These are phyloP conservation scores for Hypoxylon rubiginosum DNA, from an alignment of 2,329 filamentous ascomycete species.

Conservation along the genomic window DNA sequence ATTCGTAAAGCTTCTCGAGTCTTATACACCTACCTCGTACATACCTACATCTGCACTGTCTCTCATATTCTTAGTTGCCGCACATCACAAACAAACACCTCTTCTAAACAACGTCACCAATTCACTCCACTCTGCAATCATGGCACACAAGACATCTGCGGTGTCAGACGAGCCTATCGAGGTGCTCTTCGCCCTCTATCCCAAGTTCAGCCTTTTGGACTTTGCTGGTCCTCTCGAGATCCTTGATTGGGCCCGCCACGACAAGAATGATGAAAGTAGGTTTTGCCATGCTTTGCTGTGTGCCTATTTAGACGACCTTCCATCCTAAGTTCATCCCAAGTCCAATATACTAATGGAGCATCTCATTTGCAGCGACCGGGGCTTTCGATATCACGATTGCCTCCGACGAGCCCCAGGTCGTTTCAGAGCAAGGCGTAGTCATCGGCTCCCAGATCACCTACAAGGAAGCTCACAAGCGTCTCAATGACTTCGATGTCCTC, in stretches of 20 bases:
- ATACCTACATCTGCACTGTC: background rate
- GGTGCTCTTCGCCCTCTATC: slow-evolving; percentile 71
- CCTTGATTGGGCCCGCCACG: slow-evolving; percentile 64
- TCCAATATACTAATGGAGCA: slow-evolving; percentile 28
- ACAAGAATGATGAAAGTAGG: slow-evolving; percentile 67
- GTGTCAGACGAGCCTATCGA: slow-evolving; percentile 71
- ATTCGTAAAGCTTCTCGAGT: slow-evolving; percentile 19
- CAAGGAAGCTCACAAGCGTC: slow-evolving; percentile 80
- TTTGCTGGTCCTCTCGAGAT: slow-evolving; percentile 69
- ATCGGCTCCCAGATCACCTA: slow-evolving; percentile 81
- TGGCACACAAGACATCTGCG: slow-evolving; percentile 71
- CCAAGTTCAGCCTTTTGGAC: slow-evolving; percentile 71
- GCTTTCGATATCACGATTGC: slow-evolving; percentile 72
- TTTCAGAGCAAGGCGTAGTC: slow-evolving; percentile 74
- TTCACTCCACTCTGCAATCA: slow-evolving; percentile 50
- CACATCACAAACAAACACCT: background rate
- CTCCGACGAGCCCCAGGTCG: slow-evolving; percentile 65
- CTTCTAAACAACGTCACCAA: slow-evolving; percentile 29
- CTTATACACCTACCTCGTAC: slow-evolving; percentile 11
- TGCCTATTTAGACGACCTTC: slow-evolving; percentile 12
- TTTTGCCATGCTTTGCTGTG: slow-evolving; percentile 34
- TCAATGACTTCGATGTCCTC: slow-evolving; percentile 83
- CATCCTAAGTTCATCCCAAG: background rate
- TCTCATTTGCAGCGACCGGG: slow-evolving; percentile 60
- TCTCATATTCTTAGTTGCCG: background rate